Conservation (phyloP, 1,284 basidiomycete genomes). For the Xanthoconium separans region DNA sequence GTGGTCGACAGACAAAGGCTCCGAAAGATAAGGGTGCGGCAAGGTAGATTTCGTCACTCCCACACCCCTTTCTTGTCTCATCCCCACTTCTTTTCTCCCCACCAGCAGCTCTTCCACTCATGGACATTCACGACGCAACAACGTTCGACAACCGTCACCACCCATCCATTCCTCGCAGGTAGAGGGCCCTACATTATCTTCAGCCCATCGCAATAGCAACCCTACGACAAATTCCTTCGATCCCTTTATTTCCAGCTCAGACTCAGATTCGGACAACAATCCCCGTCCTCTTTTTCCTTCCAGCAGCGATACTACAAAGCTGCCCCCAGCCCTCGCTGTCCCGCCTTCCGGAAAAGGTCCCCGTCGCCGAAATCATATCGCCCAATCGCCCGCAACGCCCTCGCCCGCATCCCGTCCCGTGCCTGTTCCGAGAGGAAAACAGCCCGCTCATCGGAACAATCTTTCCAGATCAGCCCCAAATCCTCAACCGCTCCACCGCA, state of each 20-base stretch:
- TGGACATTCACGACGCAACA: conserved; percentile 48
- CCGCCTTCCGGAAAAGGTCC: conserved; percentile 53
- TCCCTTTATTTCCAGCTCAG: conserved; percentile 50
- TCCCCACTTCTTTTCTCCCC: conserved; percentile 2
- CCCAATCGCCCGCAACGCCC: conserved; percentile 26
- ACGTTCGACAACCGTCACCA: conserved; percentile 58
- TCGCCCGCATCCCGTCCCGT: conserved; percentile 33
- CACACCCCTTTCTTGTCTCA: conserved; percentile 5
- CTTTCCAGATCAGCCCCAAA: conserved; percentile 35
- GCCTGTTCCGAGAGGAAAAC: conserved; percentile 48
- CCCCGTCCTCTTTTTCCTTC: conserved; percentile 16
- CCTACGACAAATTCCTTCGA: conserved; percentile 49
- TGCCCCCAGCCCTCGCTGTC: conserved; percentile 41
- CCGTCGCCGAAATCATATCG: conserved; percentile 44
- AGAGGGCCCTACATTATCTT: conserved; percentile 43
- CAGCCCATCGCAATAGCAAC: conserved; percentile 29
- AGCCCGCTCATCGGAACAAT: conserved; percentile 37
- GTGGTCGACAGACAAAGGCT: conserved; percentile 29
- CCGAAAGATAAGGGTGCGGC: conserved; percentile 33
- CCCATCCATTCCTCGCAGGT: conserved; percentile 59
- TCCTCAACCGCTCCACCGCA: conserved; percentile 12
- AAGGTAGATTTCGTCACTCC: conserved; percentile 24
- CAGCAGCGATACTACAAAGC: conserved; percentile 32
- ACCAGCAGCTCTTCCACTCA: conserved; percentile 49
- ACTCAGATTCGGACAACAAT: conserved; percentile 37